Evolutionary conservation across 129 eudicot genomes (phyloP), one percentile per base, ranked within the genome.

Genomic region (Glebionis coronaria): DNA sequence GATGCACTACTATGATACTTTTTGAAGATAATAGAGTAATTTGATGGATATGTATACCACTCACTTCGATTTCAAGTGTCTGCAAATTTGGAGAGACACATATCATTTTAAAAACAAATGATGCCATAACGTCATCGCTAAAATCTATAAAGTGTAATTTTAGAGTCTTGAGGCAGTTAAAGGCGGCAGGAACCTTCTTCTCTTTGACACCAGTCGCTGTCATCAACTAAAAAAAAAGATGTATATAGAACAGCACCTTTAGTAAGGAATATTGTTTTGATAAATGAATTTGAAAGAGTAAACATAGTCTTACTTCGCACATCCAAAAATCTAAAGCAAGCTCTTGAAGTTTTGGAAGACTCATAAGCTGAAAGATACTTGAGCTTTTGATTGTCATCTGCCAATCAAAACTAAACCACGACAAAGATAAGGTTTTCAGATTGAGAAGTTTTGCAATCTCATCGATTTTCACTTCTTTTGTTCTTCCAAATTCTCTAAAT

Each of bases 131-230:
- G 10, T 4, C 21, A 31, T 9, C 19, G 42, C 35, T 1, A 15
- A 60, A 12, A 71, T 71, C 52, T 18, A 71, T 11, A 15, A 2
- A 13, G 2, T 7, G n/a, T 46, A 71, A 45, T 29, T 9, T 27
- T 19, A 71, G 61, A 29, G 53, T 18, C 61, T 47, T 59, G 57
- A 71, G 76, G 12, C 67, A 25, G 21, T 46, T 66, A 8, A 70
- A 45, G 20, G 57, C 10, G 4, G 29, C 3, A 6, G 18, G 29
- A 5, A 54, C 25, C 25, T 23, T 23, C 25, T 23, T 23, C n/a
- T n/a, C n/a, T 23, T 23, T 23, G 5, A 45, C 46, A 52, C 15
- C 63, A 20, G 11, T 18, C 29, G 29, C 61, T 11, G 14, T 11
- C 9, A 55, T 12, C 38, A 61, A 44, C 45, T 61, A 57, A 44